Conservation (phyloP, 2,329 filamentous ascomycete genomes). For the Trichoderma sp. region DNA sequence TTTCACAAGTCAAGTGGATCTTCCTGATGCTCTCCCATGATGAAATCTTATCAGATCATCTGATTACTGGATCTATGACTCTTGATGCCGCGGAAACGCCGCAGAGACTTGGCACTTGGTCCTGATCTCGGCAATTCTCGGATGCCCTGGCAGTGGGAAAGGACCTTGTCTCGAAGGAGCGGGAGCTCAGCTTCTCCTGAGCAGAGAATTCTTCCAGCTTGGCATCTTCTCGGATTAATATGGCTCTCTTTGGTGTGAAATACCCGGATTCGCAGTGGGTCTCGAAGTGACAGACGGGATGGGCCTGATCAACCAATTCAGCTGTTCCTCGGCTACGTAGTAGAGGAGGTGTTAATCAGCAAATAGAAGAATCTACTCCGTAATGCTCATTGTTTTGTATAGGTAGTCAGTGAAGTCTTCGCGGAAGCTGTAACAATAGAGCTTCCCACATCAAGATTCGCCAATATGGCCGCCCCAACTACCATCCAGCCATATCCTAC, state of each 20-base stretch:
- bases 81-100: background rate
- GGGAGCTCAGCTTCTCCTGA: background rate
- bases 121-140: slow-evolving; percentile 9
- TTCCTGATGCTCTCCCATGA: background rate
- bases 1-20: background rate
- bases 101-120: background rate
- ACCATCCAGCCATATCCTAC: slow-evolving; percentile 30
- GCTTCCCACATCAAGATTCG: background rate
- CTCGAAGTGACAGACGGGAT: background rate
- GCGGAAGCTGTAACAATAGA: background rate
- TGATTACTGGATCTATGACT: slow-evolving; percentile 37
- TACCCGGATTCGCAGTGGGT: background rate
- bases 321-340: background rate
- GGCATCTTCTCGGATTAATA: background rate
- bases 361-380: background rate
- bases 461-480: slow-evolving; percentile 25
- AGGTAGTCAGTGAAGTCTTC: background rate
- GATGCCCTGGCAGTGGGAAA: background rate
- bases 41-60: slow-evolving; percentile 45
- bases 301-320: background rate
- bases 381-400: background rate
- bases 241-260: background rate
- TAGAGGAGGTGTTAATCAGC: background rate
- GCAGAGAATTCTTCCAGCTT: background rate
- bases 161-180: background rate